Base-by-base conservation (phyloP, 192 early-diverging fungal genomes). In the Blastocladiella britannica region DNA sequence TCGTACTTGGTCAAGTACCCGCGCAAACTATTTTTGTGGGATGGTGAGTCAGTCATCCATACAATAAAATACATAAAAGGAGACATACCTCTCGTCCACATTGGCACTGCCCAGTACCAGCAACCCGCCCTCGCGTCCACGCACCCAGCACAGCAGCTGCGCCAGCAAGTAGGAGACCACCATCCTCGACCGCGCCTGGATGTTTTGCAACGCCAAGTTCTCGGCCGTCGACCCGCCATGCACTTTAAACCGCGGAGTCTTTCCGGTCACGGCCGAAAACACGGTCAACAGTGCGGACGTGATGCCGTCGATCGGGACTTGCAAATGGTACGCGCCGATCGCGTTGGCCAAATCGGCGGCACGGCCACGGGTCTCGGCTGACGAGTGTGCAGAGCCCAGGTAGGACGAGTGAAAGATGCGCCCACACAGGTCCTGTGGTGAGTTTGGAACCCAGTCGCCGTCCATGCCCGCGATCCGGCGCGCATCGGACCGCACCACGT, bases 1-100 rank as follows among this genome's bases (percentile, higher is more conserved):
- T 98, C 94, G 66, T 98, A 98, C 62, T 98, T 98, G 51, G 94
- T 98, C 29, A 98, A 80, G 57, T 98, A 98, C 1, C 94, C 94
- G 30, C 94, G 78, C 53, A 98, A 67, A 28, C 82, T 85, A 63
- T n/a, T 4, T n/a, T n/a, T n/a, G 24, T 59, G 26, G 24, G n/a
- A 28, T 6, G 37, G 9, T 0, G 22, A 43, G 25, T 15, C 0
- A 37, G 23, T 31, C 12, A 26, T 23, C 55, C 26, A 30, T 43
- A 47, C 27, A 52, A 18, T 2, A 54, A 60, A 51, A 56, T 31
- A 22, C 53, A 30, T 4, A 25, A 12, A 30, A 30, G 29, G 5
- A 23, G 24, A 27, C 68, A 15, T 73, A 84, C 67, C 85, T 83
- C 75, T 98, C 94, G 67, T 98, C 94, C 0, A 96, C 93, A 60